phyloP scores from a whole-genome alignment of 1,284 basidiomycete species.

The Heterobasidion irregulare region DNA sequence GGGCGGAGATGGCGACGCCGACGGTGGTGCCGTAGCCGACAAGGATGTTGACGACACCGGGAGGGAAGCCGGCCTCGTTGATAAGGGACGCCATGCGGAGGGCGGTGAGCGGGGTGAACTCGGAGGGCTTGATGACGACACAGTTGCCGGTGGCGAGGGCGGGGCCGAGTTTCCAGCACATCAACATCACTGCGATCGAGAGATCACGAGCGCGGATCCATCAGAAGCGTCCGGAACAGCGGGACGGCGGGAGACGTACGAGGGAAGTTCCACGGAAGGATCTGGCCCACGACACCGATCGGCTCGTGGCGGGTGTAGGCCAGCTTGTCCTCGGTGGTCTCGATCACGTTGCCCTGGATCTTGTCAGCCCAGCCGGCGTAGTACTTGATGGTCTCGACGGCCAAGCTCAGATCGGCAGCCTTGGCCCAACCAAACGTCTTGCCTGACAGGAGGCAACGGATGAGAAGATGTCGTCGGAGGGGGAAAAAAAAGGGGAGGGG shows the following conservation, averaged over 20 bases:
- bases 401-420: constrained; percentile 58
- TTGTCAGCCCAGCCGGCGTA: constrained; percentile 85
- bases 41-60: constrained; percentile 68
- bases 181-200: constrained; percentile 48
- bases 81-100: constrained; percentile 45
- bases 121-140: constrained; percentile 84
- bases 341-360: constrained; percentile 74
- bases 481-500: too few species aligned
- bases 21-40: constrained; percentile 60
- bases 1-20: constrained; percentile 53
- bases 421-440: constrained; percentile 77
- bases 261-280: constrained; percentile 79
- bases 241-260: constrained; percentile 27
- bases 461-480: background rate
- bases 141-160: constrained; percentile 82
- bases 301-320: constrained; percentile 88
- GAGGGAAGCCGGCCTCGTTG: constrained; percentile 52
- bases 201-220: background rate
- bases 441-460: constrained; percentile 14
- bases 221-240: background rate
- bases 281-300: constrained; percentile 84
- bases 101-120: constrained; percentile 84
- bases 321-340: constrained; percentile 67
- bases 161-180: constrained; percentile 79
- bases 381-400: constrained; percentile 69